Percentiles rank a stretch among this genome's conserved stretches.
Conservation (phyloP, 768 basidiomycete genomes). For the Erythrobasidium yunnanense region DNA sequence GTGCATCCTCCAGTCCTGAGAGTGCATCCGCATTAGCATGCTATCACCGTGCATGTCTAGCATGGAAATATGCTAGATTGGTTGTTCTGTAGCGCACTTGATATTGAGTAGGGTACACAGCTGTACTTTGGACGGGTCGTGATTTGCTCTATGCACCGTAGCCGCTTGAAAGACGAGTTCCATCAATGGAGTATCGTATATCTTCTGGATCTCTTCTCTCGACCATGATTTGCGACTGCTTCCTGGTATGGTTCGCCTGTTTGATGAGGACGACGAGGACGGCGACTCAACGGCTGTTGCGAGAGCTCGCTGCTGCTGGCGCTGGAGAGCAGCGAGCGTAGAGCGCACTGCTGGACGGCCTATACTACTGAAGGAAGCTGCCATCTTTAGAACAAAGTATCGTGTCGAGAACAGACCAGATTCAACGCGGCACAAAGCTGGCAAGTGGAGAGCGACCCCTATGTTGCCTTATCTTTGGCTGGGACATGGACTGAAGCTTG, state of each 20-base stretch:
- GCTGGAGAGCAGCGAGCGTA: not conserved
- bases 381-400: too few relatives aligned
- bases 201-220: constrained; percentile 65
- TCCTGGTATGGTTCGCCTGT: too few relatives aligned
- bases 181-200: constrained; percentile 76
- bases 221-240: constrained; percentile 56
- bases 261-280: not conserved
- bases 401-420: too few relatives aligned
- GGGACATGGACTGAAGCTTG: too few relatives aligned
- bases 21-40: not conserved
- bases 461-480: too few relatives aligned
- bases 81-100: constrained; percentile 56
- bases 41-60: not conserved
- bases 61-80: not conserved
- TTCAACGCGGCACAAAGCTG: too few relatives aligned
- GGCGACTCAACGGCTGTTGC: constrained; percentile 13
- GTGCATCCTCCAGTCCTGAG: constrained; percentile 76
- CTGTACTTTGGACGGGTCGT: constrained; percentile 82
- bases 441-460: too few relatives aligned
- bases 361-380: too few relatives aligned
- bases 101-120: constrained; percentile 97
- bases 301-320: constrained; percentile 8
- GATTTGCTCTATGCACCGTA: constrained; percentile 67
- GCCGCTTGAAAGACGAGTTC: constrained; percentile 78
- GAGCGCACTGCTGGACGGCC: too few relatives aligned